phyloP scores from a whole-genome alignment of 257 asterid species.

The Mitragyna speciosa region DNA sequence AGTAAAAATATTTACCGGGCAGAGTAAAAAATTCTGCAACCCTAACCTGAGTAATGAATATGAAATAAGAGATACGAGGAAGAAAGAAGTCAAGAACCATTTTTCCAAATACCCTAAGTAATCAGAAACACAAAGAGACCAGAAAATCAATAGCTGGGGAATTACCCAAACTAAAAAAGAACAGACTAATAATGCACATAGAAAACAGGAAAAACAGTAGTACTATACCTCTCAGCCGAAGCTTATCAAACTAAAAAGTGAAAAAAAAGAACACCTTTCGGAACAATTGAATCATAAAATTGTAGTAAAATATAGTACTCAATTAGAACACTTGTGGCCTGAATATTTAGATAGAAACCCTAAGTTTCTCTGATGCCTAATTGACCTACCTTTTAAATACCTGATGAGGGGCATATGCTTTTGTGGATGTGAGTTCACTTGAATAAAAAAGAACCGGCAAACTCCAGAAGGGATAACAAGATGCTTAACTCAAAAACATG shows the following conservation, averaged over 20 bases:
- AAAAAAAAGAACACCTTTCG: background rate
- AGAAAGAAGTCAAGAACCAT: background rate
- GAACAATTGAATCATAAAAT: background rate
- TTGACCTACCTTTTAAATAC: background rate
- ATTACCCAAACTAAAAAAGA: background rate
- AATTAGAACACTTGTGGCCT: background rate
- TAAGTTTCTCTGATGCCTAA: background rate
- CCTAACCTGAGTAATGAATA: conserved; percentile 25
- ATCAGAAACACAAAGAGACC: background rate
- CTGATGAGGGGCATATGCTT: background rate
- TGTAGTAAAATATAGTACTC: background rate
- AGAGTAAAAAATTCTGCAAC: conserved; percentile 21
- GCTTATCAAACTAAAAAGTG: background rate
- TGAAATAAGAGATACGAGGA: background rate
- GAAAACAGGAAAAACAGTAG: background rate
- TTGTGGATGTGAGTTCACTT: background rate
- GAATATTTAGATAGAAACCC: conserved; percentile 18
- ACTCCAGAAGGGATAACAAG: background rate
- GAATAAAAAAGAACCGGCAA: background rate
- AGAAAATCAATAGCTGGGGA: background rate
- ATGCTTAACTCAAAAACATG: background rate
- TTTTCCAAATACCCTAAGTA: background rate
- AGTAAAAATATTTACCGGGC: background rate
- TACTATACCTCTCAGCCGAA: background rate
- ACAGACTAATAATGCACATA: background rate